Percentiles rank a stretch among this genome's conserved stretches.
Evolutionary conservation across 1,139 yeast genomes (phyloP).

Genomic region (Candida mesenterica): DNA sequence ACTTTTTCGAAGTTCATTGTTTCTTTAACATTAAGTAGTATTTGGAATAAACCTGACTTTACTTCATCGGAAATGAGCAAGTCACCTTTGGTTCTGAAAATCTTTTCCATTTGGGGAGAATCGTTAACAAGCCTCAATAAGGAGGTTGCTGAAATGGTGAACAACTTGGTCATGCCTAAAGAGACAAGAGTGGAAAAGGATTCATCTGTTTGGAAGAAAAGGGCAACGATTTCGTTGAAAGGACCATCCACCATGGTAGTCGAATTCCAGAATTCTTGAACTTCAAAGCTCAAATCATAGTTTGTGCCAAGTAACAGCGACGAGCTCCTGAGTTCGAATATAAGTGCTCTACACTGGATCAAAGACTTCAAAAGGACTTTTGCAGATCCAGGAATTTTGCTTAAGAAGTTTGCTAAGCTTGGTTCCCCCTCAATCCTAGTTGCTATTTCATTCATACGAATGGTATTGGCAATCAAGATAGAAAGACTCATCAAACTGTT

Average conservation of each 20-base stretch:
- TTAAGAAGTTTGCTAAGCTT: constrained; percentile 34
- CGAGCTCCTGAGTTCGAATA: constrained; percentile 20
- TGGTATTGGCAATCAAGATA: constrained; percentile 50
- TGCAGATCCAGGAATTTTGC: constrained; percentile 32
- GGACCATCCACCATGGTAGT: constrained; percentile 27
- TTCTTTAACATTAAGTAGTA: background rate
- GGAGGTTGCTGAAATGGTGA: constrained; percentile 24
- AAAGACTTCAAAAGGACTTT: constrained; percentile 37
- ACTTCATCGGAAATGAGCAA: background rate
- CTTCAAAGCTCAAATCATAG: constrained; percentile 17
- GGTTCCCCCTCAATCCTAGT: constrained; percentile 43
- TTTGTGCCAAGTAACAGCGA: constrained; percentile 15
- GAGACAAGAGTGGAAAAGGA: constrained; percentile 35
- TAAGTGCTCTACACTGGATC: constrained; percentile 31
- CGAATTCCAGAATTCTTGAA: constrained; percentile 28
- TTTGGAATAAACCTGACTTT: constrained; percentile 1
- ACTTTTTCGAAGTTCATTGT: constrained; percentile 3
- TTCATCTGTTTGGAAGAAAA: constrained; percentile 47
- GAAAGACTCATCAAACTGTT: constrained; percentile 24
- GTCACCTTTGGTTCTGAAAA: background rate
- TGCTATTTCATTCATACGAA: constrained; percentile 55
- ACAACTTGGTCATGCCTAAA: constrained; percentile 28
- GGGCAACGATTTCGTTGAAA: constrained; percentile 36
- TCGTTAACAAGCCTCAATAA: constrained; percentile 10
- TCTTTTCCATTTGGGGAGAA: constrained; percentile 1